These are phyloP conservation scores for Trichoderma koningiopsis DNA, from an alignment of 2,329 filamentous ascomycete genomes.

Conservation along the genomic window DNA sequence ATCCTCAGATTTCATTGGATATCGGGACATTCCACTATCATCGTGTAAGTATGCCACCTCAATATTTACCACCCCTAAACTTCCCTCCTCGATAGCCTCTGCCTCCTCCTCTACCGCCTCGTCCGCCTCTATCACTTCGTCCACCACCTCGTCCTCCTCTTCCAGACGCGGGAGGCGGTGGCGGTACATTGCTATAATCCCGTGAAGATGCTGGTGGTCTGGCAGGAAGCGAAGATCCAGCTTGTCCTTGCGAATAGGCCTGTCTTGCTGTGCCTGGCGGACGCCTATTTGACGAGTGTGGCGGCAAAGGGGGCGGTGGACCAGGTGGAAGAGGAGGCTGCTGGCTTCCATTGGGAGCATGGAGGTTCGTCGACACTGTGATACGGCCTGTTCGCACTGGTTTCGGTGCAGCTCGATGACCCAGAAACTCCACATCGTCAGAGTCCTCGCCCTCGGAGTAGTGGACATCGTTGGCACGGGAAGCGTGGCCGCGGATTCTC, in stretches of 20 bases:
- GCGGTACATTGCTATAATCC: conserved; percentile 37
- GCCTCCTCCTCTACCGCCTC: conserved; percentile 26
- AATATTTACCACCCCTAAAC: neutral
- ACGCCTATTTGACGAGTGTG: conserved; percentile 30
- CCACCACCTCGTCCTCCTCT: conserved; percentile 26
- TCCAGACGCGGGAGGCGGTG: conserved; percentile 30
- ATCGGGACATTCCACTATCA: neutral
- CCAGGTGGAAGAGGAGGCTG: conserved; percentile 46
- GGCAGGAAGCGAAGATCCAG: conserved; percentile 35
- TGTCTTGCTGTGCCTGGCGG: conserved; percentile 32
- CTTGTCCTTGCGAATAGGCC: conserved; percentile 26
- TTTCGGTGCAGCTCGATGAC: conserved; percentile 37
- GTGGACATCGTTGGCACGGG: conserved; percentile 44
- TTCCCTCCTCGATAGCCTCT: conserved; percentile 18
- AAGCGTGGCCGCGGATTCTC: conserved; percentile 40
- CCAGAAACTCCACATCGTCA: conserved; percentile 50
- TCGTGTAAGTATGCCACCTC: neutral
- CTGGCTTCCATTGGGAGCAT: conserved; percentile 37
- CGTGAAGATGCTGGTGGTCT: conserved; percentile 35
- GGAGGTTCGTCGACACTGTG: conserved; percentile 45
- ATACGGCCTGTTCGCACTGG: conserved; percentile 40
- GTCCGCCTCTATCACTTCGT: conserved; percentile 34
- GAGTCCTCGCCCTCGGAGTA: conserved; percentile 53
- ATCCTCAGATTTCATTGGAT: neutral
- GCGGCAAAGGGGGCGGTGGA: conserved; percentile 38